Evolutionary conservation across 768 basidiomycete genomes (phyloP), one percentile per base, ranked within the genome.

Genomic region (Thelephora ganbajun): DNA sequence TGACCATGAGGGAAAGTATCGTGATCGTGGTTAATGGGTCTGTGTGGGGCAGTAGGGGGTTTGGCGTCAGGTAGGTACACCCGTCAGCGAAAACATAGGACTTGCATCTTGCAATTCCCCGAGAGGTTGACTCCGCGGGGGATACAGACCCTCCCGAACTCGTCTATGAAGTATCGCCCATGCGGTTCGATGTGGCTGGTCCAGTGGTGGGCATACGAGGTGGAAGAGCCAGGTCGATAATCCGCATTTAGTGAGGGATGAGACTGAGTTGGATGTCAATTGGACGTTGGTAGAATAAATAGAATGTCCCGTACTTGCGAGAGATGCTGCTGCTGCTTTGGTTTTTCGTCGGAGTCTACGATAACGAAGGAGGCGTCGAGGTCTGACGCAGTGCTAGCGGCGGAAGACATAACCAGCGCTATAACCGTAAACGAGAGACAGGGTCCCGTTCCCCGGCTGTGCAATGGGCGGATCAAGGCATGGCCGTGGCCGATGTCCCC

Each of bases 91-190:
- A 45, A 30, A 9, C n/a, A 9, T 30, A 4, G 4, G 26, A 69
- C 78, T 50, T 61, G 87, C 90, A 78, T 76, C 70, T 97, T 97
- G 55, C 76, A 80, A 26, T 70, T 74, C 3, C 89, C 92, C 3
- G 84, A 79, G 33, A 97, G 63, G 60, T 96, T 96, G 30, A 85
- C 88, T 7, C 93, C 93, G 50, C 90, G 70, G 35, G 92, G 66
- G 48, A 69, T 74, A 57, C 92, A 82, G 3, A 93, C 79, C 43
- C 93, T 76, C 3, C 86, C 87, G 56, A 79, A 76, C 1, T 63
- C 64, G 59, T 98, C 93, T 1, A 91, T 66, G 54, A 96, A 87
- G 59, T 96, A 79, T 13, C 88, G 70, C 0, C 91, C 91, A 46
- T 76, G 72, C 1, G 76, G 69, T 30, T 63, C 63, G 19, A 92